Evolutionary conservation across 1,284 basidiomycete species (phyloP).

Genomic region (Irpex rosettiformis): DNA sequence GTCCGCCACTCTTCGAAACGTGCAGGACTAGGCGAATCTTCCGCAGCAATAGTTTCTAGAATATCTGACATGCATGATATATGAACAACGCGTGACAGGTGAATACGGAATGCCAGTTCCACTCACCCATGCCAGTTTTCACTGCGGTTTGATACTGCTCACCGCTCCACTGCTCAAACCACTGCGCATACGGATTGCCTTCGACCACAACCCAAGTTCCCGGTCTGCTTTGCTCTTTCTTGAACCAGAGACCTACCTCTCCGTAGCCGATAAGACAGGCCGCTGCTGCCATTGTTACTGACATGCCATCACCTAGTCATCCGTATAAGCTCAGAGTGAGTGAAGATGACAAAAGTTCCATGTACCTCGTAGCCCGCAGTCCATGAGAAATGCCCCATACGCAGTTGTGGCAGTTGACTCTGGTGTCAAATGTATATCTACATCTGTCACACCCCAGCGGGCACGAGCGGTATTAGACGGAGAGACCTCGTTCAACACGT

Average conservation of each 20-base stretch:
- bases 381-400: conserved; percentile 84
- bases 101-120: not conserved
- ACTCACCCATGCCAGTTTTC: conserved; percentile 64
- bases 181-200: conserved; percentile 70
- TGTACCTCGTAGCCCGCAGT: conserved; percentile 70
- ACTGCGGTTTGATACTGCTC: conserved; percentile 71
- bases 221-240: conserved; percentile 40
- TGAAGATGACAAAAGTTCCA: not conserved
- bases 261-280: conserved; percentile 92
- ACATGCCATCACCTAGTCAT: conserved; percentile 66
- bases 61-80: conserved; percentile 39
- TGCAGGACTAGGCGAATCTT: conserved; percentile 61
- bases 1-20: conserved; percentile 63
- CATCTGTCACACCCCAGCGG: conserved; percentile 60
- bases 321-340: not conserved
- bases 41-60: conserved; percentile 57
- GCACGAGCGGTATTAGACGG: conserved; percentile 74
- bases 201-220: conserved; percentile 55
- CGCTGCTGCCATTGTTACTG: conserved; percentile 77
- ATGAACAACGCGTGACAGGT: not conserved
- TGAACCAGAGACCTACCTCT: conserved; percentile 84
- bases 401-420: conserved; percentile 76
- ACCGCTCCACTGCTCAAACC: conserved; percentile 85
- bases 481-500: conserved; percentile 67
- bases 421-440: conserved; percentile 56